A percentile compares a stretch with the other conserved stretches of the same genome.
Evolutionary conservation across 306 rosid species (phyloP).

Genomic region (Alnus glutinosa): DNA sequence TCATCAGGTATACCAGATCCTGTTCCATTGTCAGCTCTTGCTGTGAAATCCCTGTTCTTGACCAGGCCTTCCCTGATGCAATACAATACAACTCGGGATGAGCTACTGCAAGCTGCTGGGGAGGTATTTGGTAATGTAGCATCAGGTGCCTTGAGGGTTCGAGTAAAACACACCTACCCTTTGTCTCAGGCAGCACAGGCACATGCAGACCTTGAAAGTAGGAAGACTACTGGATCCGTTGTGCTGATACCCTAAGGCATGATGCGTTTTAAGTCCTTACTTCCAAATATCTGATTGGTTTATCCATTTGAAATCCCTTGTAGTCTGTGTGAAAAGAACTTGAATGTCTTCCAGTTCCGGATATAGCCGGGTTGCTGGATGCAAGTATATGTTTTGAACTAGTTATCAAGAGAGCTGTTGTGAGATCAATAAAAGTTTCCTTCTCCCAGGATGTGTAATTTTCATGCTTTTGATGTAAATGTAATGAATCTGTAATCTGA

Average conservation of each 20-base stretch:
- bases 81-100: conserved; percentile 57
- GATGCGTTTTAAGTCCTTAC: not conserved
- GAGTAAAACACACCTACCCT: conserved; percentile 81
- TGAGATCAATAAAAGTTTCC: not conserved
- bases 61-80: conserved; percentile 75
- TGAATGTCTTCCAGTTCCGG: not conserved
- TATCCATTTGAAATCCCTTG: not conserved
- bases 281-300: not conserved
- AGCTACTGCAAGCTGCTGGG: conserved; percentile 67
- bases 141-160: conserved; percentile 60
- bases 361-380: not conserved
- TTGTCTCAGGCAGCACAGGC: conserved; percentile 78
- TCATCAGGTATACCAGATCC: conserved; percentile 91
- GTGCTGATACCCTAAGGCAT: conserved; percentile 69
- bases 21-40: conserved; percentile 68
- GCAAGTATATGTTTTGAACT: not conserved
- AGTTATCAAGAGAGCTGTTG: not conserved
- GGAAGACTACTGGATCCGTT: conserved; percentile 78
- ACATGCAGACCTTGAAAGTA: conserved; percentile 71
- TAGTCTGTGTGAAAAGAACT: not conserved
- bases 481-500: not conserved
- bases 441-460: not conserved
- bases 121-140: conserved; percentile 65
- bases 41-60: conserved; percentile 71
- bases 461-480: not conserved